phyloP scores from a whole-genome alignment of 306 rosid genomes.

The Ziziphus jujuba region DNA sequence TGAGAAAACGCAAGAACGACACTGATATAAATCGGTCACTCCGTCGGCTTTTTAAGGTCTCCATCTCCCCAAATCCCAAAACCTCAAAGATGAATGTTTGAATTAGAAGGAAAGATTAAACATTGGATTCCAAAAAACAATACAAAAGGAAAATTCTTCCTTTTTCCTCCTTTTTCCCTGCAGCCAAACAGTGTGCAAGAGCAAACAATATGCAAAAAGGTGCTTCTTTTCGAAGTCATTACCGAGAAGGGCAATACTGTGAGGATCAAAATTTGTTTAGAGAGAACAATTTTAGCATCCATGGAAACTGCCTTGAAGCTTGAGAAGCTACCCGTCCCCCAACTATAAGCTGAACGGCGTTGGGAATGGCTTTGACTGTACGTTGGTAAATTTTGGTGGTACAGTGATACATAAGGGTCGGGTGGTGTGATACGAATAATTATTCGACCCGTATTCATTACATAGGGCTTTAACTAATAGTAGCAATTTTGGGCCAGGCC shows the following conservation, averaged over 20 bases:
- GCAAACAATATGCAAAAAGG: background rate
- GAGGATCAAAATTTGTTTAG: background rate
- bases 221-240: background rate
- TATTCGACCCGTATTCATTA: too few species aligned
- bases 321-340: background rate
- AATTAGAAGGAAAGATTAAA: background rate
- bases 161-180: background rate
- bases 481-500: too few species aligned
- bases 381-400: background rate
- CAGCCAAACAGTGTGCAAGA: background rate
- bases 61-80: too few species aligned
- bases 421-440: too few species aligned
- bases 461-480: too few species aligned
- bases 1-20: background rate
- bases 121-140: background rate
- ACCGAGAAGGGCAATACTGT: slow-evolving; percentile 23
- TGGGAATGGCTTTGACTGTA: slow-evolving; percentile 11
- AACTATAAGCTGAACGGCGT: background rate
- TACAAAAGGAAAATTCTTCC: background rate
- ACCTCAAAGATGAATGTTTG: background rate
- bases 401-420: too few species aligned
- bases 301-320: slow-evolving; percentile 4
- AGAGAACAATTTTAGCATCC: slow-evolving; percentile 12
- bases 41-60: background rate
- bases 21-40: background rate